Evolutionary conservation across 208 protist genomes (phyloP), one percentile per base, ranked within the genome.

Genomic region (Leishmania braziliensis): DNA sequence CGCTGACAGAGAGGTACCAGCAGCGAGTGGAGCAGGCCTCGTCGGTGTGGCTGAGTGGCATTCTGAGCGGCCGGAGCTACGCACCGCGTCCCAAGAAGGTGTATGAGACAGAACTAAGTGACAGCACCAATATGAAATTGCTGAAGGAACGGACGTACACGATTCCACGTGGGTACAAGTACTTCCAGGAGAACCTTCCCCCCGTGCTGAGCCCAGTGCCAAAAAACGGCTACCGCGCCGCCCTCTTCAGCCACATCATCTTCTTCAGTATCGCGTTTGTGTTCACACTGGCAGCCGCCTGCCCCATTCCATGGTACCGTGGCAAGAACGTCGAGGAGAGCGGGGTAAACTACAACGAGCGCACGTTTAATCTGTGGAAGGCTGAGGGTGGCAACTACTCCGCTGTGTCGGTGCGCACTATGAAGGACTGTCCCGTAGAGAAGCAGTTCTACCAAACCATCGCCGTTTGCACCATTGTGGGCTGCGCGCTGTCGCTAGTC

Each of bases 361-460:
- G 75, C 60, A 75, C 79, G 80, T 92, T 77, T 66, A 89, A 85
- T 14, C 81, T 94, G 63, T 94, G 86, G 84, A 70, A 81, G 39
- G 65, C 84, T 60, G 66, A 74, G 72, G 88, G 86, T 43, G 87
- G 87, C 68, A 54, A 33, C 58, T 68, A 88, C 60, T 43, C 80
- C 0, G 26, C 29, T 10, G 39, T 92, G 20, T 77, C 62, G 12
- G 68, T 90, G 14, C 72, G 68, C 54, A 60, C 56, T 0, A 80
- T 91, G 69, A 76, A 58, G 29, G 43, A 46, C 60, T 93, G 90
- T 79, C 86, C 88, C 9, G 63, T 90, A 36, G 81, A 93, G 79
- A 91, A 93, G 77, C 91, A 94, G 81, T 94, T 91, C 80, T 90
- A 86, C 75, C 89, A 91, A 63, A 79, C 77, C 68, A 94, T 94